These are phyloP conservation scores for Zizania latifolia DNA, from an alignment of 176 grass and related monocot species.

Conservation along the genomic window DNA sequence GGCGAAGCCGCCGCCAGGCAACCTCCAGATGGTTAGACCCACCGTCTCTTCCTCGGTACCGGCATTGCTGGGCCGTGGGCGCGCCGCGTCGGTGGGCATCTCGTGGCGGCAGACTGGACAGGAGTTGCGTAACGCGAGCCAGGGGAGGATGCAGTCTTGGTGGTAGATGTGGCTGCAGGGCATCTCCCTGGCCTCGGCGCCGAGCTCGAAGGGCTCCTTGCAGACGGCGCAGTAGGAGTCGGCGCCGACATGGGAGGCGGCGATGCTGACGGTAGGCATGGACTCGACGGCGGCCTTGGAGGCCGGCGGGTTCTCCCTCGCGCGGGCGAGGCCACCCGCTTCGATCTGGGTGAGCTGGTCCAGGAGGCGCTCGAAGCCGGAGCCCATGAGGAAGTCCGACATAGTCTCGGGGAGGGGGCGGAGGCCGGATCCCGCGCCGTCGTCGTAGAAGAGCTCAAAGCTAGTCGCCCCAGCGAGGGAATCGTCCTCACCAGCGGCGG, in stretches of 20 bases:
- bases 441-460: constrained; percentile 97
- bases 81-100: constrained; percentile 53
- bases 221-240: constrained; percentile 89
- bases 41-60: constrained; percentile 54
- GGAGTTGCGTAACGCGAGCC: constrained; percentile 83
- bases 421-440: constrained; percentile 73
- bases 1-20: constrained; percentile 82
- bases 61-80: background rate
- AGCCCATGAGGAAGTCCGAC: constrained; percentile 95
- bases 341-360: constrained; percentile 93
- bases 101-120: constrained; percentile 91
- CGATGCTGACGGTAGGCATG: constrained; percentile 65
- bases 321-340: constrained; percentile 40
- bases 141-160: constrained; percentile 86
- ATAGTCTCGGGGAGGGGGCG: constrained; percentile 84
- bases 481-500: background rate
- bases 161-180: constrained; percentile 94
- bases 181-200: constrained; percentile 72
- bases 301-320: constrained; percentile 56
- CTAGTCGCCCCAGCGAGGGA: constrained; percentile 19
- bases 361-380: constrained; percentile 81
- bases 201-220: constrained; percentile 79
- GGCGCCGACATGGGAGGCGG: constrained; percentile 26
- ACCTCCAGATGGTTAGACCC: constrained; percentile 90
- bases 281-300: constrained; percentile 89